phyloP scores from a whole-genome alignment of 495 filamentous ascomycete genomes.

The Cercophora scortea region DNA sequence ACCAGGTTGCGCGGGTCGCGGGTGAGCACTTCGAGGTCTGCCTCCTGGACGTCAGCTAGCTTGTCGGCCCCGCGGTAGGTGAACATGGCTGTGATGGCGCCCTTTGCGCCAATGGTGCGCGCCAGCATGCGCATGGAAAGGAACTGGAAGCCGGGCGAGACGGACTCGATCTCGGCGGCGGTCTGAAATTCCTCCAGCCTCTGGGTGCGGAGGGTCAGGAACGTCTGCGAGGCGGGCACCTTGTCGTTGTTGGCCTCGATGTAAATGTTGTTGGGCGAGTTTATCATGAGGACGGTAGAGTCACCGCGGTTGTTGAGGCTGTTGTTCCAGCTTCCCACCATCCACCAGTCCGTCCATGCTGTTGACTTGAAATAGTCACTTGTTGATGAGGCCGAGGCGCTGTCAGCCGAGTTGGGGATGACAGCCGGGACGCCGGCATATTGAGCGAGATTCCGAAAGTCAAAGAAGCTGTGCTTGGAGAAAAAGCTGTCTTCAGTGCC shows the following conservation, averaged over 20 bases:
- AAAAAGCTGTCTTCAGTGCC: conserved; percentile 46
- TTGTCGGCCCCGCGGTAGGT: conserved; percentile 41
- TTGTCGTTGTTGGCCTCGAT: conserved; percentile 38
- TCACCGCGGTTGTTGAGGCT: conserved; percentile 23
- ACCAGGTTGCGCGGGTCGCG: conserved; percentile 45
- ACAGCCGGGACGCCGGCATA: conserved; percentile 28
- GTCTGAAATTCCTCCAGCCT: conserved; percentile 50
- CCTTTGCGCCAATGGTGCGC: conserved; percentile 42
- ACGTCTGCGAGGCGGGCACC: conserved; percentile 34
- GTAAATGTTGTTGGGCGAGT: conserved; percentile 61
- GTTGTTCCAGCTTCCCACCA: conserved; percentile 52
- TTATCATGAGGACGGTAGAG: conserved; percentile 45
- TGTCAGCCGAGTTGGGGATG: conserved; percentile 21
- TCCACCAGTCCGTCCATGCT: conserved; percentile 46
- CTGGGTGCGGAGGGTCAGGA: conserved; percentile 54
- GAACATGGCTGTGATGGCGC: conserved; percentile 66
- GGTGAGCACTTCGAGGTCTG: conserved; percentile 71
- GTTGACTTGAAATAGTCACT: conserved; percentile 32
- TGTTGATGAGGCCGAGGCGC: conserved; percentile 22
- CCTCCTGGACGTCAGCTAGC: conserved; percentile 51
- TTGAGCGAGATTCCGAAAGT: conserved; percentile 51
- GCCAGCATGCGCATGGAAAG: conserved; percentile 56
- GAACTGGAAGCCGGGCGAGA: conserved; percentile 44
- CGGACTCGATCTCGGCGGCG: conserved; percentile 58
- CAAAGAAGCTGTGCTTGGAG: conserved; percentile 56